Evolutionary conservation across 352 stramenopile species (phyloP).

Genomic region (Blastocystis sp.): DNA sequence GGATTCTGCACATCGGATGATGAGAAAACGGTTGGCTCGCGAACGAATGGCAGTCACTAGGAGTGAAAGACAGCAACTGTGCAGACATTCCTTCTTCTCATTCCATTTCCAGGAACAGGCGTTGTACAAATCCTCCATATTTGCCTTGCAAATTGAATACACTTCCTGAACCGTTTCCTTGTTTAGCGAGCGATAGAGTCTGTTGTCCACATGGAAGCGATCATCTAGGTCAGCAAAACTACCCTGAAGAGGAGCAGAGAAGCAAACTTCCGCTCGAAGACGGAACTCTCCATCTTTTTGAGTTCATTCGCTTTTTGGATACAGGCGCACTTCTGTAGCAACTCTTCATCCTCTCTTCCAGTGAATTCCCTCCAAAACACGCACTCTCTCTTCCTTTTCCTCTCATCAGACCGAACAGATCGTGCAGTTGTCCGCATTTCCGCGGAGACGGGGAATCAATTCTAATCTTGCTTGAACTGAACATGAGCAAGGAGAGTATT

Average conservation of each 20-base stretch:
- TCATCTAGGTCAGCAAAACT: conserved; percentile 18
- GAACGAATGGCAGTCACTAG: conserved; percentile 34
- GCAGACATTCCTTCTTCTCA: conserved; percentile 47
- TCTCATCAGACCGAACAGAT: neutral
- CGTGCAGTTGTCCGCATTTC: neutral
- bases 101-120: conserved; percentile 56
- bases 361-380: neutral
- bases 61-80: neutral
- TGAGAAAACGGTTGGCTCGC: conserved; percentile 1
- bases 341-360: conserved; percentile 37
- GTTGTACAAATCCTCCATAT: conserved; percentile 56
- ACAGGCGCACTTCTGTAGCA: conserved; percentile 6
- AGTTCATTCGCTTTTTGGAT: conserved; percentile 18
- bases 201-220: neutral
- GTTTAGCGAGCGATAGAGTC: neutral
- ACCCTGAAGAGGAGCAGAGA: neutral
- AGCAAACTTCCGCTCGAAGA: conserved; percentile 23
- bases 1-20: neutral
- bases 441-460: neutral
- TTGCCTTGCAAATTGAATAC: neutral
- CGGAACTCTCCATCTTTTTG: neutral
- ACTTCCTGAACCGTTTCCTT: conserved; percentile 6
- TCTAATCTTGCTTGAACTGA: neutral
- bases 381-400: conserved; percentile 34
- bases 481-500: conserved; percentile 1